Evolutionary conservation across 208 protist species (phyloP).

Genomic region (Leishmania lainsoni): DNA sequence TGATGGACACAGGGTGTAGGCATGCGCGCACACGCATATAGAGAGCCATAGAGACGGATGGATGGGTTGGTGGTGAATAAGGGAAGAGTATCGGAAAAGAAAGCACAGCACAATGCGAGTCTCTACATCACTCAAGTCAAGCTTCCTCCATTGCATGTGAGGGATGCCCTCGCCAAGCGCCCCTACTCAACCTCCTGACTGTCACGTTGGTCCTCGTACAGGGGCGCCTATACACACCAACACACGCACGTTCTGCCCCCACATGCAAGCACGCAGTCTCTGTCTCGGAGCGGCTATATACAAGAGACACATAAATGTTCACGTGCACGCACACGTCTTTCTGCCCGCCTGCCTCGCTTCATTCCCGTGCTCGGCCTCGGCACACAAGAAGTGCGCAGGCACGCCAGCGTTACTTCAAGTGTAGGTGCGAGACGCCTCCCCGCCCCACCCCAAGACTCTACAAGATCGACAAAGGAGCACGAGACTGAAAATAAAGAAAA

Average conservation of each 20-base stretch:
- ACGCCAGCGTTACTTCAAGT: not conserved
- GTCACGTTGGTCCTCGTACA: not conserved
- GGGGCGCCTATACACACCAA: not conserved
- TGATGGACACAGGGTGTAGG: not conserved
- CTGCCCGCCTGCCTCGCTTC: not conserved
- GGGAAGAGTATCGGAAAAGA: not conserved
- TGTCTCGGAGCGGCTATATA: not conserved
- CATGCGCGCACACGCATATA: not conserved
- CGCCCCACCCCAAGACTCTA: not conserved
- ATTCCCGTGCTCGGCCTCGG: not conserved
- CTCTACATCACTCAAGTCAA: not conserved
- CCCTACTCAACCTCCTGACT: not conserved
- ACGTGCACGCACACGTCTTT: not conserved
- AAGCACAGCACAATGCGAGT: conserved; percentile 1
- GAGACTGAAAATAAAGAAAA: not conserved
- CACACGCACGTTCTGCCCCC: not conserved
- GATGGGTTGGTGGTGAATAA: not conserved
- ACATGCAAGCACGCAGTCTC: not conserved
- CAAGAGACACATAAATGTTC: not conserved
- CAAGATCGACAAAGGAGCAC: too few species aligned
- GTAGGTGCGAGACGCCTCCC: not conserved
- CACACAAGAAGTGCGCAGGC: not conserved
- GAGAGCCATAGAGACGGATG: conserved; percentile 1
- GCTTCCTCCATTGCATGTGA: too few species aligned
- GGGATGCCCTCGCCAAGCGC: not conserved